Conservation (phyloP, 2,329 filamentous ascomycete species). For the Aplosporella prunicola region DNA sequence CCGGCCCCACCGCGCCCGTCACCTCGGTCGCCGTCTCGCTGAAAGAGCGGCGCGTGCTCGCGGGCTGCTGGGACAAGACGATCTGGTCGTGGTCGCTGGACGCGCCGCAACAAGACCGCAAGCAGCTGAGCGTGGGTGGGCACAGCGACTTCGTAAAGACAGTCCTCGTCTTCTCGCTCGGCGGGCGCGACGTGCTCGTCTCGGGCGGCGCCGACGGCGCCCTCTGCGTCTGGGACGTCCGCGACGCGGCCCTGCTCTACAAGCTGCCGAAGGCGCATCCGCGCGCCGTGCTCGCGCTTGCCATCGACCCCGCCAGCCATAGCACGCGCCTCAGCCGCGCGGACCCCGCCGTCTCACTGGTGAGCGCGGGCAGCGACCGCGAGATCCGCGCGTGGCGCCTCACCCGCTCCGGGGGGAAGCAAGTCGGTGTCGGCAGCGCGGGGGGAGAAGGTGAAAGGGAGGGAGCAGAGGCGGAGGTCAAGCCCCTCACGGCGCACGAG, state of each 20-base stretch:
- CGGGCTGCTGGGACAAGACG: constrained; percentile 89
- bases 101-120: constrained; percentile 21
- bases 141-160: constrained; percentile 90
- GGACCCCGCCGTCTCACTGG: constrained; percentile 44
- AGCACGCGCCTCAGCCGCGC: constrained; percentile 11
- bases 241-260: constrained; percentile 58
- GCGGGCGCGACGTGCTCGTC: constrained; percentile 46
- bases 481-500: constrained; percentile 68
- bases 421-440: constrained; percentile 6
- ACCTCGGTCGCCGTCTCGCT: constrained; percentile 26
- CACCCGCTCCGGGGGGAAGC: constrained; percentile 35
- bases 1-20: constrained; percentile 69
- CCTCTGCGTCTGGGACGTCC: constrained; percentile 68
- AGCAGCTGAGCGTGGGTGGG: constrained; percentile 42
- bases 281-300: constrained; percentile 71
- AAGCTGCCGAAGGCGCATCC: constrained; percentile 69
- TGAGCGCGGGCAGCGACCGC: constrained; percentile 58
- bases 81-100: constrained; percentile 66
- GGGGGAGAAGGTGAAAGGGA: constrained; percentile 20
- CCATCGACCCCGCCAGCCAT: constrained; percentile 57
- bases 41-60: constrained; percentile 53
- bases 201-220: constrained; percentile 39
- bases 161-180: constrained; percentile 53
- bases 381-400: constrained; percentile 69
- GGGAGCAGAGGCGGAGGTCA: constrained; percentile 29